phyloP scores from a whole-genome alignment of 2,329 filamentous ascomycete species.

The Beauveria scarabaeidicola region DNA sequence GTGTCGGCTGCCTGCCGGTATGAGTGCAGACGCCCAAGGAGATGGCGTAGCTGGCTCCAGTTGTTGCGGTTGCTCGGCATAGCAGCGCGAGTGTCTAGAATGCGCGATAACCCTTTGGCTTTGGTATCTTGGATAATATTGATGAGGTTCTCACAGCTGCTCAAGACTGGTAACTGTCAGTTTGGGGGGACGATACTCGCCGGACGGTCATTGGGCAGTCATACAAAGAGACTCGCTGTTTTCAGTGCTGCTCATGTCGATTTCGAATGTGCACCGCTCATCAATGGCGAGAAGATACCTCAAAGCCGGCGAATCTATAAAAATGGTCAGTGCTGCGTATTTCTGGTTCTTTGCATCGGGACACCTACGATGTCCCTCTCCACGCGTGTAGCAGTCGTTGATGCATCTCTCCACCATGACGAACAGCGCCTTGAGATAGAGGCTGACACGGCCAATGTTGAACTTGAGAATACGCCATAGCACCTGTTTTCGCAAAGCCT shows the following conservation, averaged over 20 bases:
- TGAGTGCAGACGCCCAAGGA: constrained; percentile 18
- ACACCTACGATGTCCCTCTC: background rate
- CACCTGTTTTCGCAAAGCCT: constrained; percentile 11
- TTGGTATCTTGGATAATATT: background rate
- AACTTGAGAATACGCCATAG: background rate
- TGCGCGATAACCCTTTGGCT: background rate
- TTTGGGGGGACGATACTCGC: background rate
- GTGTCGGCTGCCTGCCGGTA: constrained; percentile 16
- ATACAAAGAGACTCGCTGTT: background rate
- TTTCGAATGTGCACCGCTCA: background rate
- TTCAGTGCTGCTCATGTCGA: background rate
- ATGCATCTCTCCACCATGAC: background rate
- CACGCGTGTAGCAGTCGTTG: background rate
- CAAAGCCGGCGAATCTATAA: background rate
- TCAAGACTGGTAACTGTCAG: background rate
- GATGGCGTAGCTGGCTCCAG: constrained; percentile 17
- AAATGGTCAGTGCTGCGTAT: background rate
- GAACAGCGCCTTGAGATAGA: background rate
- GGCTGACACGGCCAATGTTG: background rate
- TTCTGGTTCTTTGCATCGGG: background rate
- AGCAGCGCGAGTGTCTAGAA: constrained; percentile 1
- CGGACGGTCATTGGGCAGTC: background rate
- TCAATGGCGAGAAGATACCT: background rate
- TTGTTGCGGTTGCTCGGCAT: constrained; percentile 10
- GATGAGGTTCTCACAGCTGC: background rate